Conservation (phyloP, 2,329 filamentous ascomycete species). For the Aaosphaeria pasadenensis region DNA sequence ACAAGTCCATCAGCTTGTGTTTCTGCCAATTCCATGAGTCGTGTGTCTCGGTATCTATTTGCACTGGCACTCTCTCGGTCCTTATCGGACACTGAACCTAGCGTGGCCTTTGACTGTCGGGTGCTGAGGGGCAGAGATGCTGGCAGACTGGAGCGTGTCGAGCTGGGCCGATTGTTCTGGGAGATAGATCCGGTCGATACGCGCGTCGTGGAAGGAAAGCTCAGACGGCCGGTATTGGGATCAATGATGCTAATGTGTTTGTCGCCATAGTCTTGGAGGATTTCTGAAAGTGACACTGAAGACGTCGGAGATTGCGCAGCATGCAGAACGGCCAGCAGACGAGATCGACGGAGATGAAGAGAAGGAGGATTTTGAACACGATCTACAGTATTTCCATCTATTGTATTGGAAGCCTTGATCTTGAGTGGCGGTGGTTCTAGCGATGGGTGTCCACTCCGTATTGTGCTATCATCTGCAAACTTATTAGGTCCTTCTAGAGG, state of each 20-base stretch:
- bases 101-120: slow-evolving; percentile 30
- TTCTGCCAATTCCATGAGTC: slow-evolving; percentile 48
- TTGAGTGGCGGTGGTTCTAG: slow-evolving; percentile 28
- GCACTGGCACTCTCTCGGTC: slow-evolving; percentile 30
- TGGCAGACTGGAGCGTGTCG: slow-evolving; percentile 34
- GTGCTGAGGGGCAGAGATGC: slow-evolving; percentile 25
- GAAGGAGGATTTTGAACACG: slow-evolving; percentile 29
- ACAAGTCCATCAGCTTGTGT: slow-evolving; percentile 35
- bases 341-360: slow-evolving; percentile 48
- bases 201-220: slow-evolving; percentile 30
- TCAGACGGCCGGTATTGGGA: slow-evolving; percentile 36
- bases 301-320: slow-evolving; percentile 49
- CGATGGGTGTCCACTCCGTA: slow-evolving; percentile 11
- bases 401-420: slow-evolving; percentile 16
- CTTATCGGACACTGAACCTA: slow-evolving; percentile 30
- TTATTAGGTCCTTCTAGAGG: slow-evolving; percentile 23
- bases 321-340: slow-evolving; percentile 50
- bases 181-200: slow-evolving; percentile 26
- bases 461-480: not conserved
- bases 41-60: slow-evolving; percentile 53
- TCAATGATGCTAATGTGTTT: slow-evolving; percentile 36
- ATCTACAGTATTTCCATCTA: slow-evolving; percentile 28
- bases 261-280: slow-evolving; percentile 51
- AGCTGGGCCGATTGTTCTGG: slow-evolving; percentile 17
- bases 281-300: slow-evolving; percentile 53